Conservation (phyloP, 2,329 filamentous ascomycete genomes). For the Rhynchosporium agropyri region DNA sequence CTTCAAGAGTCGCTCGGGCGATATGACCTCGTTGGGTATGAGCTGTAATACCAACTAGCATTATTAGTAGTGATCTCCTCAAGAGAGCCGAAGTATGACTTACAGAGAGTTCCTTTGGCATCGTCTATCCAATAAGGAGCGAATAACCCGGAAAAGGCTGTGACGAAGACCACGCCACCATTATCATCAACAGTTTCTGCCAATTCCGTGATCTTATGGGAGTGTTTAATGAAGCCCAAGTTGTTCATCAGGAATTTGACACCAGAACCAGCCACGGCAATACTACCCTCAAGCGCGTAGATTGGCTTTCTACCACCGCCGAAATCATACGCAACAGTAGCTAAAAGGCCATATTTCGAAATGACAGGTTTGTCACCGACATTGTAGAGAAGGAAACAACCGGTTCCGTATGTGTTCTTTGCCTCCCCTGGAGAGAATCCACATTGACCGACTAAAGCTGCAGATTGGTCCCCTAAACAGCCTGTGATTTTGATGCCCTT, state of each 20-base stretch:
- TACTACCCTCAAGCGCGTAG: conserved; percentile 77
- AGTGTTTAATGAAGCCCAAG: conserved; percentile 62
- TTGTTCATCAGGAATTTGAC: conserved; percentile 73
- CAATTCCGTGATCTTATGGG: conserved; percentile 65
- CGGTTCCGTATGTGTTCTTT: conserved; percentile 87
- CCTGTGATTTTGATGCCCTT: conserved; percentile 73
- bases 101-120: conserved; percentile 70
- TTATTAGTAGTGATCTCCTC: conserved; percentile 21
- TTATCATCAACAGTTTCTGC: conserved; percentile 67
- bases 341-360: conserved; percentile 74
- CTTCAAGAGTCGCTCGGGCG: conserved; percentile 71
- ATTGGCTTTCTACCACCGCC: conserved; percentile 64
- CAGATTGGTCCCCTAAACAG: conserved; percentile 80
- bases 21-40: conserved; percentile 72
- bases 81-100: conserved; percentile 34
- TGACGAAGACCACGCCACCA: conserved; percentile 70
- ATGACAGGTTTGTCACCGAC: conserved; percentile 79
- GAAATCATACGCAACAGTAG: conserved; percentile 78
- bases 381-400: conserved; percentile 84
- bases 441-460: conserved; percentile 78
- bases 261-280: conserved; percentile 75
- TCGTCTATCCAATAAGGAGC: conserved; percentile 79
- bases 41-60: conserved; percentile 64
- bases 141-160: conserved; percentile 73
- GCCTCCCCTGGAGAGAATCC: conserved; percentile 75